Percentiles rank a stretch among this genome's conserved stretches.
phyloP scores from a whole-genome alignment of 202 grass and related monocot genomes.

The Carex sylvatica region DNA sequence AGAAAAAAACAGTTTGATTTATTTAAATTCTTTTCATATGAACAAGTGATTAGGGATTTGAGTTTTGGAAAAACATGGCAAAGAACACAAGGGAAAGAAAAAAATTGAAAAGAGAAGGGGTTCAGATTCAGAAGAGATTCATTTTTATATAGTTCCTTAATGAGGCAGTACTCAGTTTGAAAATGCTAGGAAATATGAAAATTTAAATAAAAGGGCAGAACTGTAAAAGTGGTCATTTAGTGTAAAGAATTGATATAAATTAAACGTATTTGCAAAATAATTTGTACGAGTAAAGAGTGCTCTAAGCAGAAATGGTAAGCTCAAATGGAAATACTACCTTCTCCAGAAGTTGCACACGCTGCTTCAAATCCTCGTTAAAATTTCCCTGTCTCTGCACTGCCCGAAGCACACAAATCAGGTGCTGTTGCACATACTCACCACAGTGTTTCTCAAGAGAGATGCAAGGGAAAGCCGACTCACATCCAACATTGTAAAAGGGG shows the following conservation, averaged over 20 bases:
- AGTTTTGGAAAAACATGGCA: background rate
- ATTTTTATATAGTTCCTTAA: background rate
- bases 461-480: slow-evolving; percentile 59
- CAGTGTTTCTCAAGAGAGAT: slow-evolving; percentile 70
- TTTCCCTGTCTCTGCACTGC: slow-evolving; percentile 47
- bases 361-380: slow-evolving; percentile 54
- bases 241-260: background rate
- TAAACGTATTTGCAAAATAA: background rate
- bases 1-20: background rate
- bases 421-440: slow-evolving; percentile 51
- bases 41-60: background rate
- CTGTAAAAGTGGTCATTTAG: background rate
- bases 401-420: slow-evolving; percentile 60
- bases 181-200: background rate
- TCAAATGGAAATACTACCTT: slow-evolving; percentile 54
- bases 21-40: background rate
- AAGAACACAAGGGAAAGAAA: background rate
- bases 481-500: slow-evolving; percentile 76
- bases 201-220: slow-evolving; percentile 7
- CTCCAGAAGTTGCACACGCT: slow-evolving; percentile 68
- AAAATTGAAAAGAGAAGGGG: background rate
- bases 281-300: background rate
- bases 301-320: background rate
- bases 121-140: background rate
- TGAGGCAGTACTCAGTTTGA: background rate